Evolutionary conservation across 1,284 basidiomycete genomes (phyloP).

Genomic region (Cryptococcus sp.): DNA sequence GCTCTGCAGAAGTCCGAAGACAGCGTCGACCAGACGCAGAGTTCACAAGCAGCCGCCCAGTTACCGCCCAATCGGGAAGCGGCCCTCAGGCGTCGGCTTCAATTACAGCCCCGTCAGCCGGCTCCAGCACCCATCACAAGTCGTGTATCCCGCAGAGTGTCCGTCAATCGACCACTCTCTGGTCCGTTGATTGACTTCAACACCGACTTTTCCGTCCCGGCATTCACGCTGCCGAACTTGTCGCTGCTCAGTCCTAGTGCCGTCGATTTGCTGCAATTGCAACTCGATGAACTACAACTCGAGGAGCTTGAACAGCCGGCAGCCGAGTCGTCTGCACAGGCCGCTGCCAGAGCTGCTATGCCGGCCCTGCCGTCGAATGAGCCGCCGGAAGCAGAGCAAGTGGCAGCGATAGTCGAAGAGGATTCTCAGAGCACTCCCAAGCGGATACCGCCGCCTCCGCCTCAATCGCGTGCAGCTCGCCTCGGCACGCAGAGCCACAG

Average conservation of each 20-base stretch:
- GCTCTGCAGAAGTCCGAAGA: too few species aligned
- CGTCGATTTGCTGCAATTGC: not conserved
- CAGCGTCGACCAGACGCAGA: too few species aligned
- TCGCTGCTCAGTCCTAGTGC: too few species aligned
- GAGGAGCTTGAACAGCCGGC: not conserved
- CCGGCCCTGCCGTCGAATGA: not conserved
- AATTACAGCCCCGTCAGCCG: not conserved
- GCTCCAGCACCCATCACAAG: not conserved
- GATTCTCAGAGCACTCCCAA: constrained; percentile 6
- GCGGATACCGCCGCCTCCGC: constrained; percentile 26
- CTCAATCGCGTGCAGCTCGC: constrained; percentile 4
- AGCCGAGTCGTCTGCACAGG: constrained; percentile 27
- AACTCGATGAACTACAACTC: too few species aligned
- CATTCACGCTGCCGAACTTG: not conserved
- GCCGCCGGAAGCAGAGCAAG: not conserved
- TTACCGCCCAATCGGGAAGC: constrained; percentile 40
- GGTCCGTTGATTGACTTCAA: constrained; percentile 36
- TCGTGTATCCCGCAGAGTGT: not conserved
- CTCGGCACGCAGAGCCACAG: too few species aligned
- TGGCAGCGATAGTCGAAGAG: too few species aligned
- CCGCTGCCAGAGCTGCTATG: constrained; percentile 20
- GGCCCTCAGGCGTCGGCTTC: constrained; percentile 31
- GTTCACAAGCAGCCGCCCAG: too few species aligned
- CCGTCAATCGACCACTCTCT: constrained; percentile 4
- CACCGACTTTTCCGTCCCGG: constrained; percentile 9